These are phyloP conservation scores for Quaeritorhiza haematococci DNA, from an alignment of 371 early-diverging fungal genomes.

Conservation along the genomic window DNA sequence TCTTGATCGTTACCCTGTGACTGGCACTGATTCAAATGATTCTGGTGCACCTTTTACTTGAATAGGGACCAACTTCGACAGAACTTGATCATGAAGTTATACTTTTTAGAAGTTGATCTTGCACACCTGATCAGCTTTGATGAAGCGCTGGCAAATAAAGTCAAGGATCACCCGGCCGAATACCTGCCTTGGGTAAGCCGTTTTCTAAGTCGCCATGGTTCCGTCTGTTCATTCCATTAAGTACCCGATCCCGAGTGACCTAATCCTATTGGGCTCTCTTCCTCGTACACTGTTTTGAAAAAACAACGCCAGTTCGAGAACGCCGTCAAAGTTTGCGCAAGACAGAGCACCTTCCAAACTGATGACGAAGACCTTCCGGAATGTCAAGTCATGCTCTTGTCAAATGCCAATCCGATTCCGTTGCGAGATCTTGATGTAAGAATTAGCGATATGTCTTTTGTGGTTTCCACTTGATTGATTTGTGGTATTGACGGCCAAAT, in stretches of 20 bases:
- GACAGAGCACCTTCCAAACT: slow-evolving; percentile 26
- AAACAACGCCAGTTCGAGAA: slow-evolving; percentile 67
- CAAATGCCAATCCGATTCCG: slow-evolving; percentile 75
- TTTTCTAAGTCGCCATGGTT: neutral
- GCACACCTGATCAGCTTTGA: slow-evolving; percentile 76
- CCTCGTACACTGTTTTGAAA: neutral
- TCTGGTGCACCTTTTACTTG: neutral
- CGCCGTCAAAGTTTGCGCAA: slow-evolving; percentile 56
- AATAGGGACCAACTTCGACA: slow-evolving; percentile 84
- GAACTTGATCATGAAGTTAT: slow-evolving; percentile 68
- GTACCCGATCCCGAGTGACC: neutral
- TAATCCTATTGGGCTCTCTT: neutral
- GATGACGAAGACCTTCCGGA: slow-evolving; percentile 59
- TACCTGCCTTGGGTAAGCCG: slow-evolving; percentile 74
- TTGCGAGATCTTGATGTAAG: slow-evolving; percentile 78
- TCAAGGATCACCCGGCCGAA: slow-evolving; percentile 73
- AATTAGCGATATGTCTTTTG: neutral
- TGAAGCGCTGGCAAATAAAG: slow-evolving; percentile 72
- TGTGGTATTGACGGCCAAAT: too few relatives aligned
- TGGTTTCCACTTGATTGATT: neutral
- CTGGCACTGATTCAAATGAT: neutral
- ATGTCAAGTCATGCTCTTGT: slow-evolving; percentile 83
- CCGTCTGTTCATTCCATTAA: neutral
- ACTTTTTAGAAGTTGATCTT: slow-evolving; percentile 79
- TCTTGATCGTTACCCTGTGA: neutral